Base-by-base conservation (phyloP, 1,139 yeast species). In the Nadsonia starkeyi-henricii region DNA sequence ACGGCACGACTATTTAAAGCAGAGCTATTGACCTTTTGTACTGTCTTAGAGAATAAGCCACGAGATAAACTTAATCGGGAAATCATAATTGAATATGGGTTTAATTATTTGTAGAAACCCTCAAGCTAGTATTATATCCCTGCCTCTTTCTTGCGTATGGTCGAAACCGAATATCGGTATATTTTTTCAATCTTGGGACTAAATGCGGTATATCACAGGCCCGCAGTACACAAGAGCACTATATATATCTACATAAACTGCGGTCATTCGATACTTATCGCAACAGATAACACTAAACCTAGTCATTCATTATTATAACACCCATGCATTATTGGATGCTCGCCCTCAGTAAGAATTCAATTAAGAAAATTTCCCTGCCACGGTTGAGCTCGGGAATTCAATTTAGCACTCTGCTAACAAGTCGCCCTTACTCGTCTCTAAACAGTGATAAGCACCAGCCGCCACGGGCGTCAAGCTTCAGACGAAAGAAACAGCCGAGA, bases 1-100 rank as follows among this genome's bases (percentile, higher is more conserved):
- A 85, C 63, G 9, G 62, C 59, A 54, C 79, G 65, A 30, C 45
- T 47, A 37, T 41, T 33, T 13, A 33, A n/a, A 33, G 17, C 39
- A 33, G 23, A 7, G 12, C 21, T 18, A 4, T 3, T 5, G n/a
- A 5, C 13, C 21, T 7, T 18, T 20, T 41, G 42, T 18, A 18
- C 21, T 15, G 42, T 5, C 21, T 41, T 45, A 30, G 44, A 44
- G 15, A 45, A 42, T 44, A 45, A 30, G 44, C 28, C 17, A 41
- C 43, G 15, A n/a, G 39, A 33, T 33, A 33, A 33, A 33, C 4
- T n/a, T 12, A 15, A 33, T 15, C 39, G 39, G 39, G 39, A 33
- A 33, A 33, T 33, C 39, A 33, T 33, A 9, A 13, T 33, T 26
- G 30, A 33, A 33, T 33, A 33, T 8, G 17, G 39, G 17, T 33